These are phyloP conservation scores for Hypomyces perniciosus DNA, from an alignment of 2,329 filamentous ascomycete genomes.

Conservation along the genomic window DNA sequence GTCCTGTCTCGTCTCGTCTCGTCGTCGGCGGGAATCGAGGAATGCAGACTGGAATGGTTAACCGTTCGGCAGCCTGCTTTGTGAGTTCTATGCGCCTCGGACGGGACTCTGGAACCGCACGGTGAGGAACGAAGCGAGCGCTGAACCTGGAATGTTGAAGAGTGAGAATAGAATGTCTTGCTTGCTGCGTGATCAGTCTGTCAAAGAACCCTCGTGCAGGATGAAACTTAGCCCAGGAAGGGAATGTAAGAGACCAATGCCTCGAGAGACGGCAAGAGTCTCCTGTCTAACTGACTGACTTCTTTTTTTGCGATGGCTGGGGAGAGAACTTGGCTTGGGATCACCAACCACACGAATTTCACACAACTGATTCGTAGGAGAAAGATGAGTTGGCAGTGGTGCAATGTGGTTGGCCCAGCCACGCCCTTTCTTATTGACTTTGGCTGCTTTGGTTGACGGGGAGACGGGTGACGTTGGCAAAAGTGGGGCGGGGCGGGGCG, in stretches of 20 bases:
- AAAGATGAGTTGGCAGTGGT: conserved; percentile 8
- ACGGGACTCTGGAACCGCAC: neutral
- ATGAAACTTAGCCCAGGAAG: conserved; percentile 12
- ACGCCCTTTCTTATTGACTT: conserved; percentile 27
- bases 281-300: neutral
- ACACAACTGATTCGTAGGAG: conserved; percentile 7
- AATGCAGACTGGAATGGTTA: conserved; percentile 7
- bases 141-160: conserved; percentile 9
- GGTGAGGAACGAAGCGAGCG: neutral
- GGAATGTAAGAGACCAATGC: conserved; percentile 5
- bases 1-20: neutral
- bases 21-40: neutral
- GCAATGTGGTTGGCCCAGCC: conserved; percentile 26
- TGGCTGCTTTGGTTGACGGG: conserved; percentile 25
- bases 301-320: conserved; percentile 9
- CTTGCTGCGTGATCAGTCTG: conserved; percentile 11
- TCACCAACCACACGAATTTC: conserved; percentile 13
- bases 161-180: conserved; percentile 1
- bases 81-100: neutral
- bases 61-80: neutral
- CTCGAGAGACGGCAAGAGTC: neutral
- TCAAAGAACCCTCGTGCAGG: conserved; percentile 8
- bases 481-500: conserved; percentile 12
- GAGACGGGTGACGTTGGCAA: conserved; percentile 18
- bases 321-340: neutral